Base-by-base conservation (phyloP, 768 basidiomycete genomes). In the Termitomyces titanicus region DNA sequence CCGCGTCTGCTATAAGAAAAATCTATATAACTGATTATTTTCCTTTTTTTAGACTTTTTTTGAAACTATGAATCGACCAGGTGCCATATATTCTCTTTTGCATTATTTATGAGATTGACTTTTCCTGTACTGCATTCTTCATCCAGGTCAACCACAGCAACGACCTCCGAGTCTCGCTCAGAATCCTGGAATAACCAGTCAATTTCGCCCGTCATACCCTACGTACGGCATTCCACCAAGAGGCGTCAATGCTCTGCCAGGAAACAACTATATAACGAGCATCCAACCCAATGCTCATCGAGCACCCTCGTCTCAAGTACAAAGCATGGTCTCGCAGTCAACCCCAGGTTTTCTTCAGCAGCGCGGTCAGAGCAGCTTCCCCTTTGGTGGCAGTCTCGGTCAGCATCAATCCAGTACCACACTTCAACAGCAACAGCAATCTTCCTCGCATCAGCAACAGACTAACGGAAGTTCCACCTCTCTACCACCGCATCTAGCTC, bases 121-220 rank as follows among this genome's bases (percentile, higher is more conserved):
- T 65, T 66, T 69, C 64, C 52, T 54, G 54, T 57, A 56, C 68
- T 63, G 59, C 68, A 47, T 54, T 44, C 52, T 54, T 44, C 52
- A 49, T 64, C 57, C 68, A 90, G 87, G 88, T 65, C 89, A 89
- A 80, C 87, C 88, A 51, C 88, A 86, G 64, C 89, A 90, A 70
- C 79, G 89, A 69, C 88, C 89, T 48, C 88, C 89, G 60, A 88
- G 80, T 70, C 80, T 90, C 55, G 79, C 80, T 10, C 82, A 86
- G 29, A 85, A 83, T 56, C 79, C 87, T 57, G 74, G 73, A 37
- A 78, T 88, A 56, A 75, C 80, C 11, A 81, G 74, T 38, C 87
- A 86, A 63, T 90, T 83, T 70, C 83, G 88, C 65, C 77, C 77
- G 48, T 73, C 78, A 54, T 78, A 78, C 50, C 72, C 81, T 7